These are phyloP conservation scores for Silene vulgaris DNA, from an alignment of 179 eudicot species.

Conservation along the genomic window DNA sequence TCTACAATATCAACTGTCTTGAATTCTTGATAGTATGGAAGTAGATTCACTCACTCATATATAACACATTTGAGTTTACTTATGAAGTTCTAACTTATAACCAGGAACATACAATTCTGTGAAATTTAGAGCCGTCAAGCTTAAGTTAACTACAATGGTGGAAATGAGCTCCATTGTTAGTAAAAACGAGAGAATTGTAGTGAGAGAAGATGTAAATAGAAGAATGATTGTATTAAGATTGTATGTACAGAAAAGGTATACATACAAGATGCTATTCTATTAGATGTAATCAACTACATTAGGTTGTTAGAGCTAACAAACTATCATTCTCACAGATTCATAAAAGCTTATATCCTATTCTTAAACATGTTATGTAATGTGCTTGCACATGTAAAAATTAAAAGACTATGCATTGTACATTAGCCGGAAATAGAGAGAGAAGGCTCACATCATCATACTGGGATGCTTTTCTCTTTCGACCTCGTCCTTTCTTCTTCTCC, in stretches of 20 bases:
- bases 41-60: neutral
- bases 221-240: no score
- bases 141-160: no score
- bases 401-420: neutral
- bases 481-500: constrained; percentile 61
- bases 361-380: neutral
- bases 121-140: no score
- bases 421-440: neutral
- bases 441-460: constrained; percentile 54
- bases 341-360: neutral
- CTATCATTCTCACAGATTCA: no score
- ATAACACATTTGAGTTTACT: neutral
- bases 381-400: neutral
- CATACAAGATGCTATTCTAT: no score
- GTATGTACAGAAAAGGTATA: no score
- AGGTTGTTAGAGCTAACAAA: no score
- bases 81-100: neutral
- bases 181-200: no score
- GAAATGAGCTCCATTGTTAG: no score
- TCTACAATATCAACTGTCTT: neutral
- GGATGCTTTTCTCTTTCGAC: constrained; percentile 59
- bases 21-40: neutral
- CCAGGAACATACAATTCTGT: neutral
- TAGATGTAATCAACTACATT: no score
- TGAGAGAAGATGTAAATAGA: no score